Percentiles rank a stretch among this genome's conserved stretches.
phyloP scores from a whole-genome alignment of 1,284 basidiomycete species.

The Malassezia cuniculi region DNA sequence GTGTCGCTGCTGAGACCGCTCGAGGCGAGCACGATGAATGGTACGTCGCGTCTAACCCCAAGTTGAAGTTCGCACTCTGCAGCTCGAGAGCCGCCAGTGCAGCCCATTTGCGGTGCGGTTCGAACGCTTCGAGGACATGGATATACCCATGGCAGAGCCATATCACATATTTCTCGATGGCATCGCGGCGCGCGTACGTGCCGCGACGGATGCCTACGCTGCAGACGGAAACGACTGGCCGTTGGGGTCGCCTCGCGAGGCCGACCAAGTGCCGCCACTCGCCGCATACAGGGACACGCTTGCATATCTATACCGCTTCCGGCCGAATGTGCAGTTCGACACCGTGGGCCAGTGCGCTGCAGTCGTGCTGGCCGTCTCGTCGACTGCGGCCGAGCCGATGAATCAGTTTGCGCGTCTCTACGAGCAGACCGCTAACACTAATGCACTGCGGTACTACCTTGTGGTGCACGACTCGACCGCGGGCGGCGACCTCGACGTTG shows the following conservation, averaged over 20 bases:
- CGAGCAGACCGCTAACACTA: conserved; percentile 16
- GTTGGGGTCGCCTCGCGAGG: no score
- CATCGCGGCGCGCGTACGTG: no score
- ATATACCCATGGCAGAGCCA: no score
- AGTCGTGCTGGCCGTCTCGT: conserved; percentile 31
- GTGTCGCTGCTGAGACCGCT: conserved; percentile 33
- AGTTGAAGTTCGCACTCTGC: conserved; percentile 36
- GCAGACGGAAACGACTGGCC: no score
- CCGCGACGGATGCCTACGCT: no score
- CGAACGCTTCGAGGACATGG: conserved; percentile 22
- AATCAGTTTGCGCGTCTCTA: conserved; percentile 39
- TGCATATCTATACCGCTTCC: conserved; percentile 5
- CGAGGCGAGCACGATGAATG: conserved; percentile 15
- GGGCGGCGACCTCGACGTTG: conserved; percentile 21
- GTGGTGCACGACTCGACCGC: conserved; percentile 32
- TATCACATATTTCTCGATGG: no score
- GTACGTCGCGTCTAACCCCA: background rate
- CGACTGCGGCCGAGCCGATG: conserved; percentile 33
- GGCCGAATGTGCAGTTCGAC: conserved; percentile 6
- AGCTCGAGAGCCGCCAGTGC: conserved; percentile 28
- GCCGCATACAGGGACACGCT: conserved; percentile 28
- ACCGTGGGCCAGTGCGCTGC: conserved; percentile 5
- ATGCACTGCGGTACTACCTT: conserved; percentile 36
- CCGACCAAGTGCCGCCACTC: conserved; percentile 16
- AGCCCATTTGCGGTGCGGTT: conserved; percentile 34